A percentile compares a stretch with the other conserved stretches of the same genome.
Evolutionary conservation across 139 green algal species (phyloP).

Genomic region (Tetraselmis chui): DNA sequence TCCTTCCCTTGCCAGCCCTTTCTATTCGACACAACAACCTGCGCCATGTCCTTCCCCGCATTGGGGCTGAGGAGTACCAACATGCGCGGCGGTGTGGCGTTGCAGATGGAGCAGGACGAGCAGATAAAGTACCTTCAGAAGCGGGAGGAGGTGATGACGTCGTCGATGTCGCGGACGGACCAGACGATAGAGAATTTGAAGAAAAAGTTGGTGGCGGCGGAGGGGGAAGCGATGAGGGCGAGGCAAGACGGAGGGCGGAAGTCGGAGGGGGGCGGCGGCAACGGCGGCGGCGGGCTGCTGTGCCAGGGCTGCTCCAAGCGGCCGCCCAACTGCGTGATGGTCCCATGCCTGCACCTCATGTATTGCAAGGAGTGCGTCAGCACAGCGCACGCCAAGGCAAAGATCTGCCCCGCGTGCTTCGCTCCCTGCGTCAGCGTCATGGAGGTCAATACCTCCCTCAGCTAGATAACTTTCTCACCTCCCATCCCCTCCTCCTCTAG

Average conservation of each 20-base stretch:
- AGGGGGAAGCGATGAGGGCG: not conserved
- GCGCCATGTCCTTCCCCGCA: too few relatives aligned
- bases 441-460: not conserved
- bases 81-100: too few relatives aligned
- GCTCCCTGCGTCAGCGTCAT: not conserved
- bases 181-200: not conserved
- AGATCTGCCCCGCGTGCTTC: not conserved
- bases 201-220: not conserved
- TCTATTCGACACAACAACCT: too few relatives aligned
- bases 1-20: too few relatives aligned
- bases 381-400: not conserved
- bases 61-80: too few relatives aligned
- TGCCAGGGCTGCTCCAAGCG: not conserved
- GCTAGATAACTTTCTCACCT: not conserved
- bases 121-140: not conserved
- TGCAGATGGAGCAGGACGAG: not conserved
- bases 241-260: not conserved
- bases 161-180: not conserved
- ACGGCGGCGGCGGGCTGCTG: not conserved
- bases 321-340: not conserved
- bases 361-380: not conserved
- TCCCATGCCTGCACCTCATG: not conserved
- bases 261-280: too few relatives aligned
- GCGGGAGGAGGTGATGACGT: not conserved
- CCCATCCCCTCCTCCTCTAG: too few relatives aligned